Evolutionary conservation across 2,329 filamentous ascomycete species (phyloP).

Genomic region (Penicillium corylophilum): DNA sequence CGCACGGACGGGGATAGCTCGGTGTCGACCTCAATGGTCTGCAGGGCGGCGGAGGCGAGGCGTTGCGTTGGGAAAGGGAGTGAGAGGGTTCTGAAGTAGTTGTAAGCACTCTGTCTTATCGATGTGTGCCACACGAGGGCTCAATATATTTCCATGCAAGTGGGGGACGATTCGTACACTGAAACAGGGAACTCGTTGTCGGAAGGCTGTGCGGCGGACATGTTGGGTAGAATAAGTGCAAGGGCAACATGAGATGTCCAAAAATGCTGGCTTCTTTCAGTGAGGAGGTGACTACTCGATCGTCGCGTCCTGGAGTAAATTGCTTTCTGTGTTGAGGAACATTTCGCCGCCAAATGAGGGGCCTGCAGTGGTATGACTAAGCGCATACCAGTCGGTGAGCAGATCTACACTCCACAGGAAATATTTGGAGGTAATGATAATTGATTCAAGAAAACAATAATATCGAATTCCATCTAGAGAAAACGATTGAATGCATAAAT

Average conservation of each 20-base stretch:
- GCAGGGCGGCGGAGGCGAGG: slow-evolving; percentile 72
- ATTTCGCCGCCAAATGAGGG: background rate
- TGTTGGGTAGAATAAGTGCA: background rate
- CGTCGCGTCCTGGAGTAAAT: background rate
- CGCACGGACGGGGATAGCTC: slow-evolving; percentile 84
- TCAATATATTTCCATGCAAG: background rate
- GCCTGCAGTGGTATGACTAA: background rate
- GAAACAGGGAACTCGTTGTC: slow-evolving; percentile 39
- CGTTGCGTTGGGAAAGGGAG: slow-evolving; percentile 79
- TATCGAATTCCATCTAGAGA: background rate
- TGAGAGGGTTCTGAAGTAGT: slow-evolving; percentile 60
- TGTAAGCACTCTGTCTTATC: slow-evolving; percentile 6
- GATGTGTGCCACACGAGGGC: background rate
- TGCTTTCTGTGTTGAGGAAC: background rate
- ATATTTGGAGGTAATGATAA: background rate
- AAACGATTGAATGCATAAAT: background rate
- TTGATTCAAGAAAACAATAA: background rate
- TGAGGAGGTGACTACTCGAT: background rate
- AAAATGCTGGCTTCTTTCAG: background rate
- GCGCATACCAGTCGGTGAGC: background rate
- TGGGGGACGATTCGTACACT: slow-evolving; percentile 29
- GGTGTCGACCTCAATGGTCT: slow-evolving; percentile 77
- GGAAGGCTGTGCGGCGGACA: slow-evolving; percentile 22
- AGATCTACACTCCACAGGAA: background rate
- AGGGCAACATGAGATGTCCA: background rate